These are phyloP conservation scores for Pisolithus marmoratus DNA, from an alignment of 768 basidiomycete species.

Conservation along the genomic window DNA sequence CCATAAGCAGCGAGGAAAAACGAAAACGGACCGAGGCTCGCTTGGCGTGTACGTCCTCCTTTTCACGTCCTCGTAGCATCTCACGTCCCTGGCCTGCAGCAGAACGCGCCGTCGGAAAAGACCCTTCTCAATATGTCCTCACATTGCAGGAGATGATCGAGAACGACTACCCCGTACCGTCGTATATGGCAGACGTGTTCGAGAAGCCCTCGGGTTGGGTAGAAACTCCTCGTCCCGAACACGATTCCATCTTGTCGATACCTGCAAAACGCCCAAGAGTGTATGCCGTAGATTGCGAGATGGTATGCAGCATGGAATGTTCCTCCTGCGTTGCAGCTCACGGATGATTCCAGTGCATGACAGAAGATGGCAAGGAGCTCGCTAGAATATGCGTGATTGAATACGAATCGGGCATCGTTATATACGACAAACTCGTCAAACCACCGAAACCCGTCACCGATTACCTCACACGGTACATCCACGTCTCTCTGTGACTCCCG, in stretches of 20 bases:
- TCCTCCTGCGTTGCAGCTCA: neutral
- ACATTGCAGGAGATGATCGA: slow-evolving; percentile 86
- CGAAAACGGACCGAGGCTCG: slow-evolving; percentile 51
- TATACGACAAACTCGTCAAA: slow-evolving; percentile 89
- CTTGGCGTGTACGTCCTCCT: slow-evolving; percentile 31
- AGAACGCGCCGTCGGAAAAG: slow-evolving; percentile 55
- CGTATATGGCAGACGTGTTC: slow-evolving; percentile 72
- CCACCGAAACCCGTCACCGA: slow-evolving; percentile 80
- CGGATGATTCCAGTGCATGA: slow-evolving; percentile 58
- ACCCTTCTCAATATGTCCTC: slow-evolving; percentile 68
- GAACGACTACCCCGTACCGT: slow-evolving; percentile 88
- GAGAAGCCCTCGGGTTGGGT: slow-evolving; percentile 69
- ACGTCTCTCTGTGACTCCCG: neutral
- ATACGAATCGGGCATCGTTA: slow-evolving; percentile 57
- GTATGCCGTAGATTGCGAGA: slow-evolving; percentile 93
- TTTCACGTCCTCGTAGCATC: slow-evolving; percentile 4
- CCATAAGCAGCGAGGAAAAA: slow-evolving; percentile 77
- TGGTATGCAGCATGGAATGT: slow-evolving; percentile 50
- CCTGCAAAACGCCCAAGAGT: slow-evolving; percentile 41
- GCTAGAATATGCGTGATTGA: slow-evolving; percentile 84
- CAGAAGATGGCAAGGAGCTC: slow-evolving; percentile 85
- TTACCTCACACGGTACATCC: slow-evolving; percentile 79
- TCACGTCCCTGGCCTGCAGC: slow-evolving; percentile 29
- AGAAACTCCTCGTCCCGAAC: slow-evolving; percentile 59
- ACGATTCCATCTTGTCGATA: slow-evolving; percentile 27